Conservation (phyloP, 2,329 filamentous ascomycete genomes). For the Cladosporium cucumerinum region DNA sequence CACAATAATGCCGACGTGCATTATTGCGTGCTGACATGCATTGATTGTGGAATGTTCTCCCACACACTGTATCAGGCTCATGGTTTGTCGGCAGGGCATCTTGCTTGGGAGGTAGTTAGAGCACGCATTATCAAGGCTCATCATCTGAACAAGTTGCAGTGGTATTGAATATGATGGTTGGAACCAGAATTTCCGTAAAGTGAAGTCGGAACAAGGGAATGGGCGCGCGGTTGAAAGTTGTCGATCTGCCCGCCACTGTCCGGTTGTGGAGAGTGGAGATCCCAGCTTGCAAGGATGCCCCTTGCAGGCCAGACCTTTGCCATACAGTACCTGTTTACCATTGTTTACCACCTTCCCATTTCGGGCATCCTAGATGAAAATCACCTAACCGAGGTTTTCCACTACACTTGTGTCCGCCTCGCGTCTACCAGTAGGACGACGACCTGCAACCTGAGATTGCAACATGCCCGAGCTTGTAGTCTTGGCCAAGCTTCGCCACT, state of each 20-base stretch:
- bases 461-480: conserved; percentile 5
- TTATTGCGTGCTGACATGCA: background rate
- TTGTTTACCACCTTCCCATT: background rate
- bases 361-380: background rate
- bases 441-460: conserved; percentile 5
- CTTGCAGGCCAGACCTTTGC: background rate
- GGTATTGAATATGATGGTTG: background rate
- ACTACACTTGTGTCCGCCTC: background rate
- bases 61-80: background rate
- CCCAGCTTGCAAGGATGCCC: background rate
- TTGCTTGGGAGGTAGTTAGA: background rate
- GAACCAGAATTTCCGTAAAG: background rate
- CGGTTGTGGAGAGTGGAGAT: background rate
- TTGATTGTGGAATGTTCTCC: background rate
- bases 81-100: background rate
- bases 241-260: no score
- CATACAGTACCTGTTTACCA: background rate
- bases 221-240: background rate
- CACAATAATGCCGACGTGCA: background rate
- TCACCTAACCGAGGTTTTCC: background rate
- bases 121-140: background rate
- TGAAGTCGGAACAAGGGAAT: background rate
- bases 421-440: background rate
- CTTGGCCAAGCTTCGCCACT: conserved; percentile 15
- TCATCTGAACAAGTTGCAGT: background rate